Base-by-base conservation (phyloP, 164 flowering plant species). In the Liriodendron chinense region DNA sequence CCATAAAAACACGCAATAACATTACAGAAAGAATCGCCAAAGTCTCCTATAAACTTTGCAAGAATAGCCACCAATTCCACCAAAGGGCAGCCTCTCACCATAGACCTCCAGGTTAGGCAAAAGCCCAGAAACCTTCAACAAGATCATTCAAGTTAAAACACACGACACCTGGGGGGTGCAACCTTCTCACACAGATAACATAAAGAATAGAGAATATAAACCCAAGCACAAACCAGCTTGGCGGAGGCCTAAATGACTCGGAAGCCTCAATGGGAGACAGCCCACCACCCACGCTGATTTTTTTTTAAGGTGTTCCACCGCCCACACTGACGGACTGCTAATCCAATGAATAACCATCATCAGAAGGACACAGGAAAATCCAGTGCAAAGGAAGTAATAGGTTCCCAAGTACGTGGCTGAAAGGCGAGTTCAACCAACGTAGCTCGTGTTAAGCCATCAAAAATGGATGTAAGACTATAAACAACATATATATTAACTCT, bases 1-100 rank as follows among this genome's bases (percentile, higher is more conserved):
- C 92, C 90, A 95, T 81, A 83, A 85, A 92, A 87, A 91, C 89
- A 94, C 84, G 94, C 87, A 89, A 87, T 87, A 92, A 92, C 84
- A 90, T 75, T 84, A 92, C 80, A 89, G 87, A 90, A 88, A 91
- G 90, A 85, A 87, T 90, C 91, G 90, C 93, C 95, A 88, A 83
- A 83, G 92, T 87, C 91, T 81, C 91, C 87, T 90, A 90, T 81
- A 85, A 80, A 87, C 78, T 87, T 82, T 79, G 87, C 88, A 90
- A 87, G 90, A 83, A 84, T 85, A 76, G 85, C 88, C 88, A 87
- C 89, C 92, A 89, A 89, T 83, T 88, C 90, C 92, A 89, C 86
- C 90, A 85, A 81, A 83, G 87, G 83, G 85, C 75, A 66, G 81
- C 88, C 81, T 86, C 87, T 81, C 89, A 88, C 86, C 92, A 89